Evolutionary conservation across 306 rosid genomes (phyloP).

Genomic region (Acacia confusa): DNA sequence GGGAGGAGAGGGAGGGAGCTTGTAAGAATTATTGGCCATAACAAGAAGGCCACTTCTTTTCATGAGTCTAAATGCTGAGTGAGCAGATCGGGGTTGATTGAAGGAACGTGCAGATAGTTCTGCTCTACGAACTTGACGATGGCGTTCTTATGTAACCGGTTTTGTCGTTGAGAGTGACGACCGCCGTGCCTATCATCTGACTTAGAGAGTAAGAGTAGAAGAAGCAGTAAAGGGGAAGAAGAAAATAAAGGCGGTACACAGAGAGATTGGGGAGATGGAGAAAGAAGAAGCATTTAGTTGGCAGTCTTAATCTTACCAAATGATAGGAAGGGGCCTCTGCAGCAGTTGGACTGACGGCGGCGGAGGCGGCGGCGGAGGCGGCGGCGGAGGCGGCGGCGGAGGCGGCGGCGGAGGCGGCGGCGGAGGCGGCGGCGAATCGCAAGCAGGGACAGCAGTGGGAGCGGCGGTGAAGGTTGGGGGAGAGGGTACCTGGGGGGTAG

Average conservation of each 20-base stretch:
- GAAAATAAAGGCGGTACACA: neutral
- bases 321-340: neutral
- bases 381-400: no score
- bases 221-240: neutral
- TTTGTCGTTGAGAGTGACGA: constrained; percentile 54
- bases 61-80: constrained; percentile 61
- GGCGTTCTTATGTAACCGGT: constrained; percentile 73
- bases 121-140: constrained; percentile 67
- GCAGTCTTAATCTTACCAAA: constrained; percentile 42
- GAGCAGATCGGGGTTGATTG: constrained; percentile 47
- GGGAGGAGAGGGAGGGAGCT: neutral
- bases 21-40: no score
- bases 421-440: no score
- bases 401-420: no score
- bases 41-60: constrained; percentile 44
- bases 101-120: constrained; percentile 46
- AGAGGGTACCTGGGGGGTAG: no score
- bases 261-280: no score
- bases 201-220: neutral
- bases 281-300: neutral
- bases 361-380: no score
- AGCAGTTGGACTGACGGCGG: neutral
- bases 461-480: neutral
- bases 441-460: neutral
- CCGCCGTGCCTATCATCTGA: constrained; percentile 72